Evolutionary conservation across 495 filamentous ascomycete species (phyloP).

Genomic region (Parathielavia appendiculata): DNA sequence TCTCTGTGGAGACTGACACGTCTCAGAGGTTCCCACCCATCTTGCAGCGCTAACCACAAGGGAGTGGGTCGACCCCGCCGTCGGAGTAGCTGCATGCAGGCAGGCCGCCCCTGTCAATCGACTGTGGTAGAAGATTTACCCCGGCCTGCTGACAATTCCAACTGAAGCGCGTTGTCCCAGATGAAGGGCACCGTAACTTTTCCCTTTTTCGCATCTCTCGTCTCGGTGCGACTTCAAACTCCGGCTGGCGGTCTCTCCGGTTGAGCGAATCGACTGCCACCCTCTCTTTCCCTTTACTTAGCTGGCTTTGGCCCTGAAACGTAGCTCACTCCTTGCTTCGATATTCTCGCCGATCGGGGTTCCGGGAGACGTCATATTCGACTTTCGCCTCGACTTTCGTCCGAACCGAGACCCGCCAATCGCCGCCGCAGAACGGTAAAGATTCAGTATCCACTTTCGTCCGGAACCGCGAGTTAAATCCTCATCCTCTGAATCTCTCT

Average conservation of each 20-base stretch:
- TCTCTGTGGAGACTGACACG: neutral
- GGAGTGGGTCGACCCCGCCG: neutral
- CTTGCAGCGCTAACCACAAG: neutral
- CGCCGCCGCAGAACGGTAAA: too few species aligned
- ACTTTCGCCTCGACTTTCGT: neutral
- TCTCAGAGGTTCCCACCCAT: neutral
- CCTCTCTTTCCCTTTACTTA: too few species aligned
- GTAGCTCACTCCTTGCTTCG: too few species aligned
- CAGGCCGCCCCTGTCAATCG: slow-evolving; percentile 11
- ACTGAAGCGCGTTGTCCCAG: neutral
- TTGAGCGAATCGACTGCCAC: too few species aligned
- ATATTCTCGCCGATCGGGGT: too few species aligned
- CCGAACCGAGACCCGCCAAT: slow-evolving; percentile 1
- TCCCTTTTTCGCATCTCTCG: neutral
- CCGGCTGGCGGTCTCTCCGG: too few species aligned
- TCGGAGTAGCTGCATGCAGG: slow-evolving; percentile 14
- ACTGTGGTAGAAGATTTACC: slow-evolving; percentile 2
- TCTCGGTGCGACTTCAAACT: neutral
- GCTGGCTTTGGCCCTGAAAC: too few species aligned
- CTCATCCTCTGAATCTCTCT: slow-evolving; percentile 4
- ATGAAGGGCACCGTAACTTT: neutral
- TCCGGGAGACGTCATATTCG: too few species aligned
- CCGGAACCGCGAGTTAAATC: neutral
- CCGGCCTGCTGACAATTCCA: slow-evolving; percentile 18
- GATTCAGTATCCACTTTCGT: too few species aligned